A percentile compares a stretch with the other conserved stretches of the same genome.
Conservation (phyloP, 768 basidiomycete species). For the Sutorius australiensis region DNA sequence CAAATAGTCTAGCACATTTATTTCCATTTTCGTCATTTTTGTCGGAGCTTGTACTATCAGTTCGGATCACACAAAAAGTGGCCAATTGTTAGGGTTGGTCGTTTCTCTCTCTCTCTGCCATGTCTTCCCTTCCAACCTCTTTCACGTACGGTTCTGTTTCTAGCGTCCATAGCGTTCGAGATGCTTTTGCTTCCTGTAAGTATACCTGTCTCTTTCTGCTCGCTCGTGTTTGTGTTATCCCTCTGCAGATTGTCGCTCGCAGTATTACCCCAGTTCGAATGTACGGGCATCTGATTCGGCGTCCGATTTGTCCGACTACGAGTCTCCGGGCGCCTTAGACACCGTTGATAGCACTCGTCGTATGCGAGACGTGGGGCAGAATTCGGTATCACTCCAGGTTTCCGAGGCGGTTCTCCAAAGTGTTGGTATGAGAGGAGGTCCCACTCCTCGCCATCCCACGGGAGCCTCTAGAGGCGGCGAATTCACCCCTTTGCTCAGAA, state of each 20-base stretch:
- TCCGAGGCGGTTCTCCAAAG: conserved; percentile 21
- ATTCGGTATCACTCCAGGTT: conserved; percentile 4
- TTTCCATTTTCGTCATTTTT: not conserved
- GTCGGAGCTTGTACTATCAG: conserved; percentile 4
- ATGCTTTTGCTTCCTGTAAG: conserved; percentile 62
- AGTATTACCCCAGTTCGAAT: conserved; percentile 60
- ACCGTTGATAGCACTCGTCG: not conserved
- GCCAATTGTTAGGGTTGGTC: not conserved
- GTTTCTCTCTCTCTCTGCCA: conserved; percentile 11
- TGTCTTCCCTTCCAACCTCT: conserved; percentile 48
- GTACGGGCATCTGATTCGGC: conserved; percentile 47
- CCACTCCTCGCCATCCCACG: not conserved
- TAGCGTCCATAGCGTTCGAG: conserved; percentile 46
- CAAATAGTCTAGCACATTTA: not conserved
- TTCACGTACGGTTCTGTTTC: conserved; percentile 47
- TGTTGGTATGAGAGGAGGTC: conserved; percentile 10
- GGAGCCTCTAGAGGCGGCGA: conserved; percentile 8
- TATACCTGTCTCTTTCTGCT: not conserved
- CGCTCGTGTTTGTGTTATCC: not conserved
- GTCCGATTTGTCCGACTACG: conserved; percentile 38
- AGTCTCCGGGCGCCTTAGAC: not conserved
- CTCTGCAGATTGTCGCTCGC: conserved; percentile 59
- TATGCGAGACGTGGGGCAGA: not conserved
- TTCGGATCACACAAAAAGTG: not conserved
- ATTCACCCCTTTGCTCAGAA: conserved; percentile 40